These are phyloP conservation scores for Vishniacozyma victoriae DNA, from an alignment of 768 basidiomycete genomes.

Conservation along the genomic window DNA sequence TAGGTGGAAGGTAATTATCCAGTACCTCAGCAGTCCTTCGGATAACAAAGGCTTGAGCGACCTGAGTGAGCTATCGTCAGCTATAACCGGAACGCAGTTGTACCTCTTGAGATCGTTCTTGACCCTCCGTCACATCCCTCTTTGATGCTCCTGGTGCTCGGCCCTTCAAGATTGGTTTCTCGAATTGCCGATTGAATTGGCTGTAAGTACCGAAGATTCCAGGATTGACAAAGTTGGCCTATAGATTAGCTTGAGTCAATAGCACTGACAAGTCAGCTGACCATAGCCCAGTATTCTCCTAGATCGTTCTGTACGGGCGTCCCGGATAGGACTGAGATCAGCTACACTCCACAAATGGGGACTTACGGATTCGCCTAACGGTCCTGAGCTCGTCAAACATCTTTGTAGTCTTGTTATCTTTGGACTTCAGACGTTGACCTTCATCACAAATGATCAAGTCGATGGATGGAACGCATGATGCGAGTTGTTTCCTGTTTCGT, in stretches of 20 bases:
- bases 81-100: background rate
- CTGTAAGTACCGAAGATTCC: constrained; percentile 60
- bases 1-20: constrained; percentile 80
- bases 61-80: constrained; percentile 56
- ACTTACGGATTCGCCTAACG: constrained; percentile 60
- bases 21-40: constrained; percentile 79
- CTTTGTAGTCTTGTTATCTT: constrained; percentile 72
- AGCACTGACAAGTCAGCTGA: constrained; percentile 44
- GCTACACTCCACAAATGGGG: background rate
- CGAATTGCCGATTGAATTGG: constrained; percentile 59
- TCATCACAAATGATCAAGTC: constrained; percentile 94
- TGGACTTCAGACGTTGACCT: constrained; percentile 91
- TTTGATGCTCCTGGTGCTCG: constrained; percentile 67
- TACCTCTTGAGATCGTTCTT: constrained; percentile 72
- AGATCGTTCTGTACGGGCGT: constrained; percentile 97
- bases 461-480: constrained; percentile 62
- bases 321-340: constrained; percentile 64
- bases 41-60: constrained; percentile 83
- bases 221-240: constrained; percentile 93
- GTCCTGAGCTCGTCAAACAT: constrained; percentile 78
- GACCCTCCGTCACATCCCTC: constrained; percentile 71
- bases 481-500: constrained; percentile 41
- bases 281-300: constrained; percentile 94
- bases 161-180: constrained; percentile 77
- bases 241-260: background rate